Evolutionary conservation across 2,329 filamentous ascomycete genomes (phyloP), one percentile per base, ranked within the genome.

Genomic region (Dactylellina sp.): DNA sequence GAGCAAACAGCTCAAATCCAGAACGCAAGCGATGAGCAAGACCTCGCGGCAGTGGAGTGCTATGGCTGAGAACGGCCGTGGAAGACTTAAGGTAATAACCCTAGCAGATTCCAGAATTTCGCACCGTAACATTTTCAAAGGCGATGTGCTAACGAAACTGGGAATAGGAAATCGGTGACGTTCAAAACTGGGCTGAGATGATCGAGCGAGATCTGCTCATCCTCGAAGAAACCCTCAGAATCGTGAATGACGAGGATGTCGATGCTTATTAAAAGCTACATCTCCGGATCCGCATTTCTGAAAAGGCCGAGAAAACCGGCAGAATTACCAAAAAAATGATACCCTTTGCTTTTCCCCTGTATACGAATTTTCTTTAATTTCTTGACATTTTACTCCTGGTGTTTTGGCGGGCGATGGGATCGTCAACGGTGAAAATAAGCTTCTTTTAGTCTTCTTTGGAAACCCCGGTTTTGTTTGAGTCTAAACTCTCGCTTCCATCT

Each of bases 161-260:
- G 28, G 28, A 46, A 63, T n/a, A 79, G 78, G 78, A 93, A 84
- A 83, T 93, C 75, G 91, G 91, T 22, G 89, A 93, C 79, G 86
- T 94, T 79, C 91, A 94, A 84, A 93, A 93, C 80, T 95, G 91
- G 91, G 90, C 91, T 20, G 91, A 95, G 85, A 87, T 93, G 82
- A 84, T 94, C 79, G 91, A 89, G 84, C 81, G 87, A 71, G 87
- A 89, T 76, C 88, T 90, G 76, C 76, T 89, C 63, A 84, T 88
- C 47, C 79, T 90, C 5, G 87, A 88, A 80, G 88, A 90, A 84
- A 89, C 88, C 44, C 79, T 90, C 77, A 81, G 87, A 77, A 79
- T 89, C 65, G 87, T 85, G 1, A 83, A 80, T 46, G 78, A 79
- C 52, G 79, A 78, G 81, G 55, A 80, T 28, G 50, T 79, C 52